A percentile compares a stretch with the other conserved stretches of the same genome.
These are phyloP conservation scores for Syzygium jambos DNA, from an alignment of 345 rosid genomes.

Conservation along the genomic window DNA sequence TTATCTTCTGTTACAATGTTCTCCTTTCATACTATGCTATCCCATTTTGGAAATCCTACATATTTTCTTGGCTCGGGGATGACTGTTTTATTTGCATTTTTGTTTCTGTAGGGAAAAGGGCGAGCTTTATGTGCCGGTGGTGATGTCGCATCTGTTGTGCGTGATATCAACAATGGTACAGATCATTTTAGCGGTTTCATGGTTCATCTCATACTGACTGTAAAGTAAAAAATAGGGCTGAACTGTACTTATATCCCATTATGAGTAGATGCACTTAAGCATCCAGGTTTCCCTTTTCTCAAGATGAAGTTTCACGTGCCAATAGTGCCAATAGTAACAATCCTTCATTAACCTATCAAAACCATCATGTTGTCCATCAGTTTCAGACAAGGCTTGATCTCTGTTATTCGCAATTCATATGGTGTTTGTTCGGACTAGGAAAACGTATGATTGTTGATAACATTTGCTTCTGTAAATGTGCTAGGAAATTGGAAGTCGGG, in stretches of 20 bases:
- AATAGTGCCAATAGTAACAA: background rate
- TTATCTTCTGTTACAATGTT: background rate
- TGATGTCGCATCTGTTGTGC: constrained; percentile 59
- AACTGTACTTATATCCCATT: background rate
- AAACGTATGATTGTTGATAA: background rate
- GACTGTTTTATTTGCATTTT: constrained; percentile 10
- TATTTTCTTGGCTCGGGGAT: constrained; percentile 36
- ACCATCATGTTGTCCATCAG: background rate
- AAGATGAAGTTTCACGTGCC: background rate
- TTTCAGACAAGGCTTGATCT: background rate
- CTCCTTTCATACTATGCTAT: background rate
- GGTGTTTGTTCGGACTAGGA: background rate
- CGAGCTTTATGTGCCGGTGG: constrained; percentile 88
- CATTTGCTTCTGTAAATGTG: background rate
- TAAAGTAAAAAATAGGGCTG: background rate
- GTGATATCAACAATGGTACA: constrained; percentile 16
- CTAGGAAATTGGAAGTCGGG: constrained; percentile 53
- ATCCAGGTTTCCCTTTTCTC: background rate
- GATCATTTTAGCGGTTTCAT: background rate
- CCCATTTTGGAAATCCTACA: constrained; percentile 4
- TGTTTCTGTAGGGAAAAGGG: constrained; percentile 43
- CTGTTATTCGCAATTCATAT: background rate
- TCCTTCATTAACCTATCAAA: background rate
- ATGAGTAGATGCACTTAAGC: background rate
- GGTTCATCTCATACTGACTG: background rate